Evolutionary conservation across 441 rosid species (phyloP).

Genomic region (Populus trichocarpa): DNA sequence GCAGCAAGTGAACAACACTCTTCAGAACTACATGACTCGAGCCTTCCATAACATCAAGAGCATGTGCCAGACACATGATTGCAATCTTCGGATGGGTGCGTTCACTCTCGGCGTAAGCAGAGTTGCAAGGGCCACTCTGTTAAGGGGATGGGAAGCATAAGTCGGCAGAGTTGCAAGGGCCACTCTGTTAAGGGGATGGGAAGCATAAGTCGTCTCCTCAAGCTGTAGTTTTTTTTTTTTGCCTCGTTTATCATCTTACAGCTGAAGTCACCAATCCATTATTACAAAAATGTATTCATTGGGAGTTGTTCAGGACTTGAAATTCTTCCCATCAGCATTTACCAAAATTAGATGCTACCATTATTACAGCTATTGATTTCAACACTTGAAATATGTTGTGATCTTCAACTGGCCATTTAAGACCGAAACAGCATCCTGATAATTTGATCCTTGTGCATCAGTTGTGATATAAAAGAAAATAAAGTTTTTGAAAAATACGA

Average conservation of each 20-base stretch:
- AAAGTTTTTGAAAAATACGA: too few species aligned
- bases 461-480: background rate
- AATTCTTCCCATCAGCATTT: background rate
- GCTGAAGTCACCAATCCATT: too few species aligned
- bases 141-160: too few species aligned
- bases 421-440: too few species aligned
- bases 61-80: conserved; percentile 81
- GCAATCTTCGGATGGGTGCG: conserved; percentile 97
- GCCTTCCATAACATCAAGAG: conserved; percentile 74
- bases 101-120: conserved; percentile 93
- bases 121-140: conserved; percentile 82
- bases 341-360: background rate
- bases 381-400: background rate
- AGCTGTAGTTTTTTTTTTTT: background rate
- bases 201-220: conserved; percentile 45
- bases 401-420: background rate
- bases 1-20: conserved; percentile 70
- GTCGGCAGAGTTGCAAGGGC: conserved; percentile 97
- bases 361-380: background rate
- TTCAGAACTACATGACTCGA: conserved; percentile 75
- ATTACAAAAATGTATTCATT: background rate
- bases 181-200: conserved; percentile 86
- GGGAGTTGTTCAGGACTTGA: background rate
- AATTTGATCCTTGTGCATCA: background rate
- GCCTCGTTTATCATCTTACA: background rate